These are phyloP conservation scores for Phaeodactylum tricornutum DNA, from an alignment of 108 stramenopile species.

Conservation along the genomic window DNA sequence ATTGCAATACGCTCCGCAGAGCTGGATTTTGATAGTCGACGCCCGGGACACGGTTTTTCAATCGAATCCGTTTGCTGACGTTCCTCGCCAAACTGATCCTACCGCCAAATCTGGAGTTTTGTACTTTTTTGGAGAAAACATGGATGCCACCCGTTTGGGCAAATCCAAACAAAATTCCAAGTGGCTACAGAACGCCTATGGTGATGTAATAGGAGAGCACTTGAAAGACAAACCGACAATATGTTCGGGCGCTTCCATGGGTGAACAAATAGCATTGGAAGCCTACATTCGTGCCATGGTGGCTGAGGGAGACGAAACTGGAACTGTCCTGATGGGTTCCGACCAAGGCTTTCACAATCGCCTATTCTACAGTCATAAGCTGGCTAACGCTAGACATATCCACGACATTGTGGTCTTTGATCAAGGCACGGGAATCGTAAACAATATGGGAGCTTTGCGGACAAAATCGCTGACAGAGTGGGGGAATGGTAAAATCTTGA, in stretches of 20 bases:
- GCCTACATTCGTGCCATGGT: slow-evolving; percentile 45
- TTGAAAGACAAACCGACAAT: slow-evolving; percentile 37
- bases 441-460: slow-evolving; percentile 48
- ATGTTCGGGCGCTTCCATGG: slow-evolving; percentile 51
- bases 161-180: slow-evolving; percentile 27
- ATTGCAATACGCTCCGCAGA: slow-evolving; percentile 17
- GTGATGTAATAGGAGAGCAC: slow-evolving; percentile 13
- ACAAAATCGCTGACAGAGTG: slow-evolving; percentile 19
- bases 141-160: slow-evolving; percentile 37
- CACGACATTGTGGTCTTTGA: slow-evolving; percentile 30
- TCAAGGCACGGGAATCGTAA: slow-evolving; percentile 43
- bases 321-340: slow-evolving; percentile 34
- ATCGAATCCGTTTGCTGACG: slow-evolving; percentile 35
- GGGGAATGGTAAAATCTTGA: slow-evolving; percentile 31
- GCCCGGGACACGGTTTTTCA: slow-evolving; percentile 52
- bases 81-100: slow-evolving; percentile 19
- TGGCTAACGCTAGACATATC: slow-evolving; percentile 25
- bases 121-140: slow-evolving; percentile 40
- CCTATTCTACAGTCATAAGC: slow-evolving; percentile 36
- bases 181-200: slow-evolving; percentile 47
- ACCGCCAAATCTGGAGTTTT: slow-evolving; percentile 15
- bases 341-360: slow-evolving; percentile 66
- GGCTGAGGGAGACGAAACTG: slow-evolving; percentile 35
- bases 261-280: slow-evolving; percentile 42
- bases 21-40: slow-evolving; percentile 42